A percentile compares a stretch with the other conserved stretches of the same genome.
Conservation (phyloP, 345 rosid genomes). For the Citrus maxima region DNA sequence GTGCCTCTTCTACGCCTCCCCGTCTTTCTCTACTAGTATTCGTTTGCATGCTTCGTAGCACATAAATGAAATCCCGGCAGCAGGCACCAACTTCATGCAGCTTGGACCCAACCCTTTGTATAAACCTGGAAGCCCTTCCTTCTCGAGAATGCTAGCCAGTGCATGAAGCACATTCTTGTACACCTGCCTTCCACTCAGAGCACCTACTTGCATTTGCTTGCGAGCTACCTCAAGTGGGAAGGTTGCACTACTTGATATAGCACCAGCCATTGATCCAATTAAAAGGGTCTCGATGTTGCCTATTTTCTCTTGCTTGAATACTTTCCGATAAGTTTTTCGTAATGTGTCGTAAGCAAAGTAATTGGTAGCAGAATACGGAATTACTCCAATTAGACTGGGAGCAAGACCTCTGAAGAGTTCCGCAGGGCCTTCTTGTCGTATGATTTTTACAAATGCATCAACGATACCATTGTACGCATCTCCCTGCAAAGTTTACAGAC, state of each 20-base stretch:
- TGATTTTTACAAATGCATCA: slow-evolving; percentile 76
- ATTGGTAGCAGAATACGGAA: slow-evolving; percentile 91
- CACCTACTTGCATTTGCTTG: slow-evolving; percentile 98
- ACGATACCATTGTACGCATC: slow-evolving; percentile 69
- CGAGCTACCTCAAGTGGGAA: slow-evolving; percentile 97
- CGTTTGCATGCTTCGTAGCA: slow-evolving; percentile 95
- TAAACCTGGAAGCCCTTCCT: slow-evolving; percentile 76
- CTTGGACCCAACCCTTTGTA: slow-evolving; percentile 94
- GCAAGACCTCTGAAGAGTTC: slow-evolving; percentile 94
- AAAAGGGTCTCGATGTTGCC: slow-evolving; percentile 87
- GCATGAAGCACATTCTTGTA: slow-evolving; percentile 88
- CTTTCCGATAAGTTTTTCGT: slow-evolving; percentile 60
- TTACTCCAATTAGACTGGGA: slow-evolving; percentile 93
- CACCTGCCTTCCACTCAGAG: slow-evolving; percentile 79
- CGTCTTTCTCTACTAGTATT: slow-evolving; percentile 65
- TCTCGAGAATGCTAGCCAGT: slow-evolving; percentile 70
- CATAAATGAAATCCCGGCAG: slow-evolving; percentile 99
- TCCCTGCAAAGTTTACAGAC: slow-evolving; percentile 49
- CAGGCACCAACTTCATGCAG: slow-evolving; percentile 94
- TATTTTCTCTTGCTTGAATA: slow-evolving; percentile 73
- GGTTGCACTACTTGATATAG: slow-evolving; percentile 86
- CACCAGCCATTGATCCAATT: slow-evolving; percentile 86
- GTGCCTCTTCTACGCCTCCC: slow-evolving; percentile 33
- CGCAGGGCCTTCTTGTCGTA: slow-evolving; percentile 73
- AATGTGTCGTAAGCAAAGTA: slow-evolving; percentile 89